Conservation (phyloP, 148 eudicot genomes). For the Spergularia bocconei region DNA sequence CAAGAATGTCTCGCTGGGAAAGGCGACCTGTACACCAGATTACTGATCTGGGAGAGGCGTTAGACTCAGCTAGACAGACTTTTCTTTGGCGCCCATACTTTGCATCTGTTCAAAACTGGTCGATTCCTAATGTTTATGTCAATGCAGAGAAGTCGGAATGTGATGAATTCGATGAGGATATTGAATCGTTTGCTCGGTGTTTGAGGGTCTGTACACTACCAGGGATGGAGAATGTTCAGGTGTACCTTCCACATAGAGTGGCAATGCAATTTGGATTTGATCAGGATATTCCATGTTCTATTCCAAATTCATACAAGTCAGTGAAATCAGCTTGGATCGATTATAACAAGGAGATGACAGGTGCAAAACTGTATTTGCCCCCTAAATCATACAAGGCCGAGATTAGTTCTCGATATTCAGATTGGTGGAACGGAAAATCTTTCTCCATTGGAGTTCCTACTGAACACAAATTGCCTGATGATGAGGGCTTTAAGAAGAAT, state of each 20-base stretch:
- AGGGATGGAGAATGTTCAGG: slow-evolving; percentile 33
- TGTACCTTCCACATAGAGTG: slow-evolving; percentile 20
- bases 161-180: slow-evolving; percentile 8
- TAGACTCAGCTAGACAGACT: slow-evolving; percentile 5
- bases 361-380: neutral
- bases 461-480: too few species aligned
- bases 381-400: neutral
- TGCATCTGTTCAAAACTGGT: slow-evolving; percentile 5
- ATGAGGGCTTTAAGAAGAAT: too few species aligned
- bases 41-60: neutral
- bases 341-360: neutral
- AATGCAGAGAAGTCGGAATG: slow-evolving; percentile 18
- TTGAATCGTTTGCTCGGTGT: slow-evolving; percentile 27
- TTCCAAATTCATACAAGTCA: neutral
- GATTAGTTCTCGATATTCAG: neutral
- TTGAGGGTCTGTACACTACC: slow-evolving; percentile 33
- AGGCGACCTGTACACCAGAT: neutral
- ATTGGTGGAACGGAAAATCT: neutral
- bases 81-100: slow-evolving; percentile 42
- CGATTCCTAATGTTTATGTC: slow-evolving; percentile 19
- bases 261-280: too few species aligned
- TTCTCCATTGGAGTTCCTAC: too few species aligned
- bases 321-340: neutral
- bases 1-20: slow-evolving; percentile 29
- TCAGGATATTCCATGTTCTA: slow-evolving; percentile 8